Evolutionary conservation across 176 grass and related monocot species (phyloP), one percentile per base, ranked within the genome.

Genomic region (Paspalum vaginatum): DNA sequence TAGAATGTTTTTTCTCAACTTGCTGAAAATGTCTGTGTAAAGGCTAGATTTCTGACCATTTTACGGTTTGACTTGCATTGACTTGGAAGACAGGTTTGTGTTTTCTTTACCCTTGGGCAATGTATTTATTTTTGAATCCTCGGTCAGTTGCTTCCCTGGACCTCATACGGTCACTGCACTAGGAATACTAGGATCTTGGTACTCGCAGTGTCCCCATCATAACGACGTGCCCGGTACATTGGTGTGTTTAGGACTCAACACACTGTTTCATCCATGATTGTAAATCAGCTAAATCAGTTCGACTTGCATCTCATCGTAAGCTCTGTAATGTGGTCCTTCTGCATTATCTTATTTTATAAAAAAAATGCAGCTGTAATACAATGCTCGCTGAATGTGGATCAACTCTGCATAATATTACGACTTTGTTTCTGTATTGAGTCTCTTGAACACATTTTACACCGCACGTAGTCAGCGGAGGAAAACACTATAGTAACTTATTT

Each of bases 31-130:
- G 66, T 84, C 42, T 64, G 50, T 37, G 75, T 52, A 0, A 88
- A 84, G 75, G 62, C 18, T 22, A 59, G 20, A 79, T 61, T 55
- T 55, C 18, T 75, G 8, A 54, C 54, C 22, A 40, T 38, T 75
- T 79, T 22, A 62, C 32, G 39, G 12, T 80, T 89, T 89, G 76
- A 85, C 61, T 75, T 84, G 44, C 40, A 43, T 75, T 75, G 81
- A 88, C 75, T 89, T 81, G 81, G 46, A 89, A 84, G 82, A 24
- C 54, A 85, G 3, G 54, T 47, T 75, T 49, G 10, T 5, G 24
- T 55, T 76, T 12, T 9, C 43, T 71, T 64, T 63, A 44, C 15
- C 63, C 12, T 16, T 46, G 40, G 22, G 10, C 25, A 18, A 20
- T 32, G 15, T 17, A 4, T 16, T 32, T 0, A 61, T 46, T 22